Evolutionary conservation across 768 basidiomycete genomes (phyloP), one percentile per base, ranked within the genome.

Genomic region (Coprinellus aureogranulatus): DNA sequence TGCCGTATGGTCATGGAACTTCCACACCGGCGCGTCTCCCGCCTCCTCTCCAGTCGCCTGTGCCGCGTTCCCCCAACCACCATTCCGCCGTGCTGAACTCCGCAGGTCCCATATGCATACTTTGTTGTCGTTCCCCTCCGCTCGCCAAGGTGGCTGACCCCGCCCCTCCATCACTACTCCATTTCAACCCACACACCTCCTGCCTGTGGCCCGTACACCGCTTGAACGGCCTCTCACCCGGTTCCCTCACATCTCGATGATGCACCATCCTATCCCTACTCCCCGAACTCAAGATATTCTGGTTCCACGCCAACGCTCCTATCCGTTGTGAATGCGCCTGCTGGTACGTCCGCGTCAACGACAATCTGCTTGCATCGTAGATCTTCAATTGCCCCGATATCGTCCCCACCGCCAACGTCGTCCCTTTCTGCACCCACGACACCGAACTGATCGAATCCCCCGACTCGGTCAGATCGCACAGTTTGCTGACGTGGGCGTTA

Each of bases 91-190:
- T 63, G 77, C 77, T 5, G 83, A 82, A 9, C 88, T 90, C 55
- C 90, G 80, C 54, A 93, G 74, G 68, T 98, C 94, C 92, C 95
- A 99, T 53, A 99, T 94, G 65, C 92, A 94, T 18, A 99, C 91
- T 75, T 98, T 98, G 75, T 99, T 99, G 73, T 99, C 96, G 69
- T 99, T 99, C 0, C 96, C 96, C 2, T n/a, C 96, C 96, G 62
- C 90, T 93, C 2, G 96, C 96, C 3, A 99, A 81, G 28, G 80
- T 80, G 8, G 86, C 86, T 0, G 70, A 65, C 0, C 62, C 68
- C 0, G 71, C 67, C 0, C 77, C 78, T 1, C 66, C 72, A 26
- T 79, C 77, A 12, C 81, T 77, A 66, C 88, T 94, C 96, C 95
- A 99, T 57, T 91, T 88, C 44, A 99, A 73, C 2, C 96, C 96